A percentile compares a stretch with the other conserved stretches of the same genome.
phyloP scores from a whole-genome alignment of 345 rosid genomes.

The Eucalyptus curtisii region DNA sequence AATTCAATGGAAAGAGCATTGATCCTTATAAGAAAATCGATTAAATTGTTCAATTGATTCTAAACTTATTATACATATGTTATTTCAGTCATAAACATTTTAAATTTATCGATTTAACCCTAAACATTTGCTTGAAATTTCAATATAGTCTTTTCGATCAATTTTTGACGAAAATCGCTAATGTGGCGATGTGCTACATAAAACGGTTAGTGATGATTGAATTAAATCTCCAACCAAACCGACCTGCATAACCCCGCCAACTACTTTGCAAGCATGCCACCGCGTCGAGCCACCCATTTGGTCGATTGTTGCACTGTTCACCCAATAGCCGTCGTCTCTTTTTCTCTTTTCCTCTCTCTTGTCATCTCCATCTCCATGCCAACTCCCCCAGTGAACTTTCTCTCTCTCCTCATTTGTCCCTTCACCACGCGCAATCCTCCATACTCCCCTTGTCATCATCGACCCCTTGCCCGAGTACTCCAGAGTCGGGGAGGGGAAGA shows the following conservation, averaged over 20 bases:
- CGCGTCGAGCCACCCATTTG: not conserved
- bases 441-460: not conserved
- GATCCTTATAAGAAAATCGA: not conserved
- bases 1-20: not conserved
- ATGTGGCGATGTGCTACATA: accelerated
- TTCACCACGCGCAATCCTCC: not conserved
- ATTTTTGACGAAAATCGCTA: accelerated
- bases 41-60: accelerated
- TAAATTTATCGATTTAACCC: no score
- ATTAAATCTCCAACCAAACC: not conserved
- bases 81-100: not conserved
- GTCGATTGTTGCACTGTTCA: not conserved
- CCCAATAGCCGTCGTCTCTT: not conserved
- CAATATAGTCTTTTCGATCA: accelerated
- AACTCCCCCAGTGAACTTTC: not conserved
- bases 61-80: no score
- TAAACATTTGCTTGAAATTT: no score
- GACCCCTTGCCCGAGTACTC: not conserved
- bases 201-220: no score
- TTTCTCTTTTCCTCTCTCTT: not conserved
- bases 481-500: not conserved
- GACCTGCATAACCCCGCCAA: accelerated
- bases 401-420: not conserved
- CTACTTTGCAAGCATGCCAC: not conserved
- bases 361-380: not conserved